Base-by-base conservation (phyloP, 306 rosid genomes). In the Inga leiocalycina region DNA sequence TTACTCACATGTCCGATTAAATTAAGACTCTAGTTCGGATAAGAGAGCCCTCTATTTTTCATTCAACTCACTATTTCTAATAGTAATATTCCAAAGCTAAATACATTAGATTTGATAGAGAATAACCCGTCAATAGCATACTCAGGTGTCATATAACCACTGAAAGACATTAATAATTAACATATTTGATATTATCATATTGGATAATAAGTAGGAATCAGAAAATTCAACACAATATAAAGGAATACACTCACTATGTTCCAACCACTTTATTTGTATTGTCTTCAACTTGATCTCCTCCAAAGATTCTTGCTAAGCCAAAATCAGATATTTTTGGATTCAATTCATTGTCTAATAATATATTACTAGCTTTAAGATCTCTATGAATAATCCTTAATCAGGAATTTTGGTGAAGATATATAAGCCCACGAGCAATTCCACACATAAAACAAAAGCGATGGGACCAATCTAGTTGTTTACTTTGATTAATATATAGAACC, bases 1-100 rank as follows among this genome's bases (percentile, higher is more conserved):
- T 56, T 37, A 83, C 84, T 84, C n/a, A 84, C 87, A 54, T 74
- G 74, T 0, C 84, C 46, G 35, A 79, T 71, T 19, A 84, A 81
- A 75, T 79, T 74, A 4, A 6, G 11, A 2, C 6, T 10, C 32
- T 32, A 1, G 0, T 5, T n/a, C 16, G 20, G 4, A 34, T 20
- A 54, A 0, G 35, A 65, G 34, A 74, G 17, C 6, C 80, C 64
- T 66, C 16, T 79, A 5, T 79, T 84, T 74, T 66, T 84, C 77
- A 27, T 79, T 32, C 78, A 74, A 12, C 59, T 54, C 10, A 79
- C 8, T 32, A 84, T 84, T 37, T 84, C 87, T 20, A 79, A 17
- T 0, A 81, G 9, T 35, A 81, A 46, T 20, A 74, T 43, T 2
- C 75, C 56, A 12, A 81, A 81, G 34, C 68, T 64, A 22, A 64